Evolutionary conservation across 805 yeast genomes (phyloP), one percentile per base, ranked within the genome.

Genomic region (Starmerella potacharoeniae): DNA sequence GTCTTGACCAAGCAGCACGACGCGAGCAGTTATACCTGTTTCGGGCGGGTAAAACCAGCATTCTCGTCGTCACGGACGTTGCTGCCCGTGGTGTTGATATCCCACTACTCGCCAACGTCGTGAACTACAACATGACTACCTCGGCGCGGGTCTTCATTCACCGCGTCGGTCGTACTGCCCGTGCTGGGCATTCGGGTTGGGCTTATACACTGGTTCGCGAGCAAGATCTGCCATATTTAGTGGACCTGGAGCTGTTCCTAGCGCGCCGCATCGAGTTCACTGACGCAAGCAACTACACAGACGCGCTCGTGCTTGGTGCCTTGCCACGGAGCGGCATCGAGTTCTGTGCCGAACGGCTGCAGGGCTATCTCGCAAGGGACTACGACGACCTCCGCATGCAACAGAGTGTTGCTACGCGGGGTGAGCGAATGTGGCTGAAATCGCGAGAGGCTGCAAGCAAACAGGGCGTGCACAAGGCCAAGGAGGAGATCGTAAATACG

Each of bases 111-210:
- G 96, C 97, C 6, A 90, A 95, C 66, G 99, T 93, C 52, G 78
- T 93, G 62, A 93, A 93, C 69, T 93, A 79, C 69, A 81, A 96
- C 1, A 75, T 93, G 57, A 97, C 97, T 10, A 84, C 88, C 1
- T 83, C 95, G 1, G 88, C 97, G 4, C 93, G 95, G 70, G 85
- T 91, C 56, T 93, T 93, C 70, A 79, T 93, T 54, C 99, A 93
- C 71, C 82, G 99, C 72, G 97, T 93, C 48, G 99, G 99, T 69
- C 83, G 99, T 77, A 93, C 99, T 47, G 99, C 98, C 10, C 85
- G 99, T 77, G 98, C 98, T 8, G 99, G 99, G 68, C 84, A 88
- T 68, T 81, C 78, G 63, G 99, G 99, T 66, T 89, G 97, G 95
- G 99, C 98, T 0, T 93, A 86, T 68, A 84, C 96, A 3, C 80